Evolutionary conservation across 495 filamentous ascomycete species (phyloP).

Genomic region (Thozetella sp.): DNA sequence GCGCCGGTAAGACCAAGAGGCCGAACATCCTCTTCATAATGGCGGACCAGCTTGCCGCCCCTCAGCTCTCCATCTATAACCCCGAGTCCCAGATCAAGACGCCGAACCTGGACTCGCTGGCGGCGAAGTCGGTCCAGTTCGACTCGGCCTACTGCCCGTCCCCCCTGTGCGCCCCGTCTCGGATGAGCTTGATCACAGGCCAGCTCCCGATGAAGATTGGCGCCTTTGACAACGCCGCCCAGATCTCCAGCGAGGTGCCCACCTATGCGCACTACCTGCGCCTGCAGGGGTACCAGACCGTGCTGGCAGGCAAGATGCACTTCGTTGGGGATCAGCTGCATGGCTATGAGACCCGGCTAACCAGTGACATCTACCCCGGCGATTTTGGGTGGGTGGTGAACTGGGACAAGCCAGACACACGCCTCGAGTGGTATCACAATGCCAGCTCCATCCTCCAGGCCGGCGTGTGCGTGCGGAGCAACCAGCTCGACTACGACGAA

Average conservation of each 20-base stretch:
- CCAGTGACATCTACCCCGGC: slow-evolving; percentile 89
- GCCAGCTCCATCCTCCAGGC: slow-evolving; percentile 87
- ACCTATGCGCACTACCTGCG: slow-evolving; percentile 91
- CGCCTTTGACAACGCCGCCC: slow-evolving; percentile 84
- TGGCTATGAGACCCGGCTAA: slow-evolving; percentile 85
- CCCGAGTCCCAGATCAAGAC: slow-evolving; percentile 80
- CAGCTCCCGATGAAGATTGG: slow-evolving; percentile 85
- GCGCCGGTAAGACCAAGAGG: slow-evolving; percentile 16
- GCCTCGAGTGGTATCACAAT: slow-evolving; percentile 91
- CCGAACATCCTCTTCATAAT: slow-evolving; percentile 60
- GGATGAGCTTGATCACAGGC: slow-evolving; percentile 87
- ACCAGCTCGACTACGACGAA: slow-evolving; percentile 94
- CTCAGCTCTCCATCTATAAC: slow-evolving; percentile 82
- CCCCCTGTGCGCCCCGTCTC: slow-evolving; percentile 84
- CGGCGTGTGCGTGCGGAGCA: slow-evolving; percentile 78
- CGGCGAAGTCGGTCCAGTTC: slow-evolving; percentile 77
- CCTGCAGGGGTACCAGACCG: slow-evolving; percentile 84
- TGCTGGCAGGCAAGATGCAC: slow-evolving; percentile 91
- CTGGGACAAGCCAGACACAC: slow-evolving; percentile 84
- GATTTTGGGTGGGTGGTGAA: slow-evolving; percentile 90
- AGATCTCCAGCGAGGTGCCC: slow-evolving; percentile 72
- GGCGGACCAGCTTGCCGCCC: slow-evolving; percentile 90
- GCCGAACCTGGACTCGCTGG: slow-evolving; percentile 81
- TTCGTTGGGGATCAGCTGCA: slow-evolving; percentile 92
- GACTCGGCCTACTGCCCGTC: slow-evolving; percentile 89